Conservation (phyloP, 2,329 filamentous ascomycete genomes). For the Ilyonectria sp. region DNA sequence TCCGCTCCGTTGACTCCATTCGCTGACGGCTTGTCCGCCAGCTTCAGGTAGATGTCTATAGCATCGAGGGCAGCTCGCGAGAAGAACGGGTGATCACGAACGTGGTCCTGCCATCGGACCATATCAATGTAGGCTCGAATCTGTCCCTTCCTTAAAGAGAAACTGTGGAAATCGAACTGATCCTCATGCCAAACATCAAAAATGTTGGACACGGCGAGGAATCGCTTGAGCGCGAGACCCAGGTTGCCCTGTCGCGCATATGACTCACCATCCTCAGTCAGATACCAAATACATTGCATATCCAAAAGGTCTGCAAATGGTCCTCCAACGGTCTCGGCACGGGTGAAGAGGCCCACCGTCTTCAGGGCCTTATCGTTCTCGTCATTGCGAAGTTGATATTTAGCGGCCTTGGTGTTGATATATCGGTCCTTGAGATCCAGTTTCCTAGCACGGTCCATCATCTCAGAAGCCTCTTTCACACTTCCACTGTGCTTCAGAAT, state of each 20-base stretch:
- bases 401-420: slow-evolving; percentile 98
- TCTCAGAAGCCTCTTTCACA: slow-evolving; percentile 82
- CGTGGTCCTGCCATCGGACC: slow-evolving; percentile 93
- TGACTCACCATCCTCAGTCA: slow-evolving; percentile 95
- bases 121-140: slow-evolving; percentile 96
- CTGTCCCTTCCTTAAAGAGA: slow-evolving; percentile 96
- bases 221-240: slow-evolving; percentile 91
- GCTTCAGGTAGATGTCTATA: slow-evolving; percentile 82
- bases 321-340: slow-evolving; percentile 89
- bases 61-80: slow-evolving; percentile 86
- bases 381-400: slow-evolving; percentile 95
- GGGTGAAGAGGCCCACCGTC: slow-evolving; percentile 94
- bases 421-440: slow-evolving; percentile 94
- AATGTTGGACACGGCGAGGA: slow-evolving; percentile 89
- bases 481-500: slow-evolving; percentile 94
- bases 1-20: slow-evolving; percentile 74
- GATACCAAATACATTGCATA: slow-evolving; percentile 98
- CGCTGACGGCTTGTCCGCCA: slow-evolving; percentile 81
- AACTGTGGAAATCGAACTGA: slow-evolving; percentile 98
- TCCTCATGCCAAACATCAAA: slow-evolving; percentile 99
- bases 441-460: slow-evolving; percentile 89
- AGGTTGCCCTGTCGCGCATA: slow-evolving; percentile 86
- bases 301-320: slow-evolving; percentile 93
- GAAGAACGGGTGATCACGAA: slow-evolving; percentile 95
- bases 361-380: slow-evolving; percentile 88